Conservation (phyloP, 1,284 basidiomycete species). For the Papiliotrema terrestris region DNA sequence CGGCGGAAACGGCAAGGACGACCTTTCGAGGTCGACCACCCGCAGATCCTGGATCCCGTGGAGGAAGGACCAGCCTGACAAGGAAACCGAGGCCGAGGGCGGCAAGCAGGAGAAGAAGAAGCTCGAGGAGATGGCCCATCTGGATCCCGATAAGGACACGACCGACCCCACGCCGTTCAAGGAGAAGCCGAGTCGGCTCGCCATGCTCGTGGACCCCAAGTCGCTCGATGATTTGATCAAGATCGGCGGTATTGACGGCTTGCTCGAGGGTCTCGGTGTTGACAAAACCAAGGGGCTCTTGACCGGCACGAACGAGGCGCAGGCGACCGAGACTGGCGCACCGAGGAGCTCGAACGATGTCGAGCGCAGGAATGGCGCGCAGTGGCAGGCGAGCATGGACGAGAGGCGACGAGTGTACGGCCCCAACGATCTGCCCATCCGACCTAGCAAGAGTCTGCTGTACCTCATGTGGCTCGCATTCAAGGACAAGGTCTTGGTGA, state of each 20-base stretch:
- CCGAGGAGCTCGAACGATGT: constrained; percentile 20
- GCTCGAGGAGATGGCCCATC: constrained; percentile 31
- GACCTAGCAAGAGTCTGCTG: constrained; percentile 73
- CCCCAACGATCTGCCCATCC: constrained; percentile 72
- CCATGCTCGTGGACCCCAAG: constrained; percentile 79
- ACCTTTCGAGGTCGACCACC: constrained; percentile 8
- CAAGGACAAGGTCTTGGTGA: constrained; percentile 84
- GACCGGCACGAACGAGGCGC: constrained; percentile 17
- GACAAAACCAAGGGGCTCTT: constrained; percentile 57
- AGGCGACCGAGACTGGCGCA: constrained; percentile 20
- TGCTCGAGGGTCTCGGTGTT: constrained; percentile 74
- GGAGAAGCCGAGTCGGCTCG: constrained; percentile 71
- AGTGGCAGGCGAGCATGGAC: constrained; percentile 58
- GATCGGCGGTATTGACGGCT: constrained; percentile 68
- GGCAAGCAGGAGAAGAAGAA: constrained; percentile 20
- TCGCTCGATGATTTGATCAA: constrained; percentile 61
- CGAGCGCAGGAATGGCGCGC: constrained; percentile 47
- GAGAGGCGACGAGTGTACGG: constrained; percentile 76
- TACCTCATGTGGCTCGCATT: constrained; percentile 90
- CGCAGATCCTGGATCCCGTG: constrained; percentile 2
- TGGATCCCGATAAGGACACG: constrained; percentile 55
- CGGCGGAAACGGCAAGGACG: not conserved
- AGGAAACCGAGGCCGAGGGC: constrained; percentile 12
- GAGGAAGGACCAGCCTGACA: constrained; percentile 20
- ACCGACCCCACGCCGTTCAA: constrained; percentile 67